Evolutionary conservation across 257 asterid genomes (phyloP).

Genomic region (Orobanche coerulescens): DNA sequence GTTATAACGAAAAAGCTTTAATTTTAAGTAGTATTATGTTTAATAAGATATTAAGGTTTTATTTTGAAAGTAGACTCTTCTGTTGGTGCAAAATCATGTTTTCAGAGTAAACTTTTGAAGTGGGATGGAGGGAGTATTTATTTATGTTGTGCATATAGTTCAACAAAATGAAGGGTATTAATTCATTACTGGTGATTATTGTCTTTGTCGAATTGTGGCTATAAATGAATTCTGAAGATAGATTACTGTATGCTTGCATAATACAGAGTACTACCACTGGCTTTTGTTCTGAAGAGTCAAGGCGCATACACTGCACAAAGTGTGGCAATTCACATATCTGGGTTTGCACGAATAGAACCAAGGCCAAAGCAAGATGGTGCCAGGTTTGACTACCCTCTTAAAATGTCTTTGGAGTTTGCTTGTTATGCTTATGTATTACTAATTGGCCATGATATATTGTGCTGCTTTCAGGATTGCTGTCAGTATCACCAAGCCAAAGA

Average conservation of each 20-base stretch:
- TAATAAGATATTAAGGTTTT: no score
- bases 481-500: slow-evolving; percentile 98
- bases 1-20: no score
- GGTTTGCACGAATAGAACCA: slow-evolving; percentile 86
- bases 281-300: slow-evolving; percentile 82
- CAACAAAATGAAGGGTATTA: no score
- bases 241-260: slow-evolving; percentile 13
- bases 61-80: no score
- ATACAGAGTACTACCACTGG: slow-evolving; percentile 65
- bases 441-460: slow-evolving; percentile 21
- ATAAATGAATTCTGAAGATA: slow-evolving; percentile 6
- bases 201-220: neutral
- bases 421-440: slow-evolving; percentile 1
- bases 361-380: slow-evolving; percentile 98
- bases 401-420: neutral
- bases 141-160: neutral
- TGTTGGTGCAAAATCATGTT: no score
- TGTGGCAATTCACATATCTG: slow-evolving; percentile 93
- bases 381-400: slow-evolving; percentile 48
- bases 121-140: neutral
- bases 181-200: slow-evolving; percentile 7
- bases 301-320: slow-evolving; percentile 96
- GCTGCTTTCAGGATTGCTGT: slow-evolving; percentile 76
- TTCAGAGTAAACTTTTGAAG: no score
- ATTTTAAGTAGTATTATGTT: no score